Evolutionary conservation across 768 basidiomycete genomes (phyloP), one percentile per base, ranked within the genome.

Genomic region (Fomitopsis serialis): DNA sequence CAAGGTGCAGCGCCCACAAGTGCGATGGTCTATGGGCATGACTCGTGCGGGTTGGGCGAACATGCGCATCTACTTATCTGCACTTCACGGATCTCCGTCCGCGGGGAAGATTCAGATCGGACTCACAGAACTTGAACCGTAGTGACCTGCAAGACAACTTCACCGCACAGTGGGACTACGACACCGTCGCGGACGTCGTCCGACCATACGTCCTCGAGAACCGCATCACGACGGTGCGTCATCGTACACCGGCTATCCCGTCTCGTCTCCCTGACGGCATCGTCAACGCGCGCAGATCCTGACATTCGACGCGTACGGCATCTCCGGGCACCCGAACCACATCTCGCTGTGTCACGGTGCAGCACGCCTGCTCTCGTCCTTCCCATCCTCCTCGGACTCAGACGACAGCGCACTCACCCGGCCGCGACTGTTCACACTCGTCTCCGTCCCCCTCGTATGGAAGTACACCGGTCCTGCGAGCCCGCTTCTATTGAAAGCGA

Each of bases 281-380:
- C 29, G 29, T 11, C 29, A 5, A 11, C 29, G 29, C 24, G 10
- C 50, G 32, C 60, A 95, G 92, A 82, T 96, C 45, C 72, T 97
- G 45, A 95, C 92, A 0, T 97, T 96, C 63, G 94, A 97, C 67
- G 54, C 70, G 0, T 59, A 61, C 2, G 94, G 93, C 2, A 72
- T 96, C 13, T 91, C 93, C n/a, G 74, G 72, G 3, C 94, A 96
- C 63, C 89, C 89, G 2, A 97, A 97, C 65, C 94, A 97, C 68
- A 76, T 72, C 57, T 84, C 92, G 1, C 74, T 94, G 17, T 80
- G 78, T 8, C 65, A 69, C 21, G 88, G 85, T 36, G 79, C 77
- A 35, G 65, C 74, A 37, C 66, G 73, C 49, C 74, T 87, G 21
- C 61, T 73, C 44, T 52, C 52, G 23, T 42, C 59, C 15, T 37